phyloP scores from a whole-genome alignment of 805 yeast genomes.

The Candida ovalis region DNA sequence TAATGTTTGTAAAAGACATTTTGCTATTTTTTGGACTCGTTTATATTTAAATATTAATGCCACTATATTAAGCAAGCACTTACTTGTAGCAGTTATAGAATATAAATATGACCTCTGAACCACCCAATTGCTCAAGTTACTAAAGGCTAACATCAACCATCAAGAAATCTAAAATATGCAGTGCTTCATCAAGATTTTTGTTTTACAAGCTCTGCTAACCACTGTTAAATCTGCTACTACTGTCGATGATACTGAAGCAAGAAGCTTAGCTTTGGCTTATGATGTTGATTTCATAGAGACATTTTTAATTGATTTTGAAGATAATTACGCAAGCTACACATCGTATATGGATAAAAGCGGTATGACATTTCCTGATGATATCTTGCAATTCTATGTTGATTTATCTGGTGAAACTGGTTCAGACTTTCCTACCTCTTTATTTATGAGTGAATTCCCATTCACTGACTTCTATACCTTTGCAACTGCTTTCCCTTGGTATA shows the following conservation, averaged over 20 bases:
- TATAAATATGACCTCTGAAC: too few relatives aligned
- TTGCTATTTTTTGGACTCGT: too few relatives aligned
- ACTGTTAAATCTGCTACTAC: slow-evolving; percentile 17
- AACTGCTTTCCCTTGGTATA: slow-evolving; percentile 33
- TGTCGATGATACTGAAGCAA: slow-evolving; percentile 23
- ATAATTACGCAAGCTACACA: slow-evolving; percentile 27
- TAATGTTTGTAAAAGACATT: too few relatives aligned
- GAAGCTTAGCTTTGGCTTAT: slow-evolving; percentile 29
- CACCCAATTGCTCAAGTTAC: too few relatives aligned
- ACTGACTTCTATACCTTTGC: slow-evolving; percentile 30
- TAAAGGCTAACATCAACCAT: too few relatives aligned
- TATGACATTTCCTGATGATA: slow-evolving; percentile 25
- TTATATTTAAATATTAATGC: too few relatives aligned
- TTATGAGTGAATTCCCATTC: slow-evolving; percentile 30
- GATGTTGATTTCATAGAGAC: slow-evolving; percentile 30
- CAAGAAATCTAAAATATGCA: too few relatives aligned
- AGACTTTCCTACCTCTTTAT: slow-evolving; percentile 23
- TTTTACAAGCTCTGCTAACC: background rate
- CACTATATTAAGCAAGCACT: too few relatives aligned
- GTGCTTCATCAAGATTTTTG: background rate
- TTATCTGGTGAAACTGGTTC: slow-evolving; percentile 13
- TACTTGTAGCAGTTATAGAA: too few relatives aligned
- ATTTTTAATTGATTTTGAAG: slow-evolving; percentile 31
- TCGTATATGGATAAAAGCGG: slow-evolving; percentile 32
- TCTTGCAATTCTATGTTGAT: slow-evolving; percentile 30